Base-by-base conservation (phyloP, 2,329 filamentous ascomycete species). In the Daldinia sp. region DNA sequence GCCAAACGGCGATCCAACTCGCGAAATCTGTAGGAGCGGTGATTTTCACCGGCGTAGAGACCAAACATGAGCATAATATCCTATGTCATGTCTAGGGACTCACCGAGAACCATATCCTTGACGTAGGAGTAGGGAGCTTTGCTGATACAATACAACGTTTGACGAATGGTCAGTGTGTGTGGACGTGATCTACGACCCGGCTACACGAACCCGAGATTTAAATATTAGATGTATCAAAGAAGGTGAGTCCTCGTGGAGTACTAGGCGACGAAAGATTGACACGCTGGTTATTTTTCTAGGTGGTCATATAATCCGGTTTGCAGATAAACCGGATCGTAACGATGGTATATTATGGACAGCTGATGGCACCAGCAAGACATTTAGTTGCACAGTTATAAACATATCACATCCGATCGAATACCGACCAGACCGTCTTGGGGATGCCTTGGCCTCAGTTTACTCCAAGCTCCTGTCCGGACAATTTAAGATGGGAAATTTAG, bases 161-260 rank as follows among this genome's bases (percentile, higher is more conserved):
- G 15, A 81, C 79, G 0, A 63, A 61, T 11, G 61, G 68, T 0
- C 54, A 61, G 2, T 77, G 77, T 9, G 77, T 9, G 76, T 82
- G 1, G 79, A 84, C 43, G 61, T 83, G 3, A 73, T 84, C 1
- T 82, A 83, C 52, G 82, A 83, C 63, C 75, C 82, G 74, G 7
- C 32, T 21, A 56, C 62, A 8, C 47, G 29, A 29, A 67, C 77
- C 32, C 52, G 76, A 3, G 73, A 76, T 2, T 58, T 70, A 3
- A 77, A 73, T 56, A 67, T 74, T 11, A 68, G 72, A 35, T 80
- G 77, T 39, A 73, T 81, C 13, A 57, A 29, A 39, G 51, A 64
- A 59, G 61, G 66, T 57, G 61, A 52, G 63, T 27, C 6, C 9
- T 27, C 9, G 6, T 13, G 50, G n/a, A 9, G 41, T 9, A 11